Evolutionary conservation across 192 early-diverging fungal genomes (phyloP).

Genomic region (Phlyctochytrium planicorne): DNA sequence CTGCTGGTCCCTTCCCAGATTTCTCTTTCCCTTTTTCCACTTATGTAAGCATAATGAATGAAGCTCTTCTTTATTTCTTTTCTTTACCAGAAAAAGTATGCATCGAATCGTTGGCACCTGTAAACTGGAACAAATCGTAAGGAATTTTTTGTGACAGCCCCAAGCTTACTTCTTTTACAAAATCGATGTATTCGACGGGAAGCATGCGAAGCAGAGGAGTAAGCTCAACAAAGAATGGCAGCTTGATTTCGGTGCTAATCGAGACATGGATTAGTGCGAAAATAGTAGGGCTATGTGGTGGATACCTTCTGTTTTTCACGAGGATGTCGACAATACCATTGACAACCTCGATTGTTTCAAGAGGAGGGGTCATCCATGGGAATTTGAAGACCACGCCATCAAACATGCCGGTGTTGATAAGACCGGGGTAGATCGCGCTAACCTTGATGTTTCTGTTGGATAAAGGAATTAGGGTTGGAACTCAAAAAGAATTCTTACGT

Average conservation of each 20-base stretch:
- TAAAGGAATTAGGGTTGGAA: conserved; percentile 4
- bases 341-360: conserved; percentile 61
- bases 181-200: conserved; percentile 8
- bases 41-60: no score
- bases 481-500: conserved; percentile 50
- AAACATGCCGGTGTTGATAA: conserved; percentile 75
- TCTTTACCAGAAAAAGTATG: no score
- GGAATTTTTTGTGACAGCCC: not conserved
- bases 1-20: no score
- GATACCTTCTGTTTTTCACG: conserved; percentile 35
- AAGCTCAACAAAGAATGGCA: conserved; percentile 7
- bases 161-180: conserved; percentile 1
- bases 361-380: conserved; percentile 63
- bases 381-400: conserved; percentile 51
- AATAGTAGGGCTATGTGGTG: no score
- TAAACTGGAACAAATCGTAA: not conserved
- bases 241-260: not conserved
- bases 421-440: conserved; percentile 70
- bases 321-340: conserved; percentile 58
- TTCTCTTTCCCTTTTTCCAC: no score
- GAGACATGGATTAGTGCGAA: not conserved
- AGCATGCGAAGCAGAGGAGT: not conserved
- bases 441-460: conserved; percentile 56
- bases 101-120: not conserved
- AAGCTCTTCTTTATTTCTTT: no score